Evolutionary conservation across 2,329 filamentous ascomycete species (phyloP), one percentile per base, ranked within the genome.

Genomic region (Ascocoryne sarcoides): DNA sequence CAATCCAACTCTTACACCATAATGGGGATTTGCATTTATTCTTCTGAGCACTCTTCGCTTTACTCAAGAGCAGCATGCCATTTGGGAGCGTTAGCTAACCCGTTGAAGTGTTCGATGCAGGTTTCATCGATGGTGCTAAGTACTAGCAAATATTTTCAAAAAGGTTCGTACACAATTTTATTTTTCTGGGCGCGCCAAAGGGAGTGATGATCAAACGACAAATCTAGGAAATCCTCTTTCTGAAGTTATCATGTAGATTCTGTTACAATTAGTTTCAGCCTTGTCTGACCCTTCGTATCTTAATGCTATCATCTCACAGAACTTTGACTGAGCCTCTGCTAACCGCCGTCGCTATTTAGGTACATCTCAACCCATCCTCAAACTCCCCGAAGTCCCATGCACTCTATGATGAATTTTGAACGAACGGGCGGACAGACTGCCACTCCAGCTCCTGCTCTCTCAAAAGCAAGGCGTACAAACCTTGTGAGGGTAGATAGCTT

Each of bases 341-440:
- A 50, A 56, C 29, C 36, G 37, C 47, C 29, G 12, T 26, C 12
- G 23, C 23, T 15, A 15, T 17, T 5, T 26, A 20, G n/a, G 17
- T 20, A 40, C 12, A 9, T 26, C 4, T 20, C 29, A 16, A 26
- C 12, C 5, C 26, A 1, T 28, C 9, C 14, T 21, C 15, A 3
- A 35, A 3, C 32, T 26, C 7, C 7, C 17, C 26, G 23, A 29
- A 32, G 21, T 33, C 20, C n/a, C 23, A 31, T 48, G 47, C 50
- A 52, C 51, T 51, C 48, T 43, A 64, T 64, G 62, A 65, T 54
- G 62, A 65, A 65, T 55, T 60, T 64, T 65, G 62, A 65, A 64
- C 62, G 62, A 64, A 64, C 62, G 62, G 62, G 62, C 62, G 62
- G 62, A 63, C 62, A 65, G 60, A 64, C 59, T 61, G 51, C 51